Conservation (phyloP, 2,329 filamentous ascomycete species). For the Teratosphaeria zuluensis region DNA sequence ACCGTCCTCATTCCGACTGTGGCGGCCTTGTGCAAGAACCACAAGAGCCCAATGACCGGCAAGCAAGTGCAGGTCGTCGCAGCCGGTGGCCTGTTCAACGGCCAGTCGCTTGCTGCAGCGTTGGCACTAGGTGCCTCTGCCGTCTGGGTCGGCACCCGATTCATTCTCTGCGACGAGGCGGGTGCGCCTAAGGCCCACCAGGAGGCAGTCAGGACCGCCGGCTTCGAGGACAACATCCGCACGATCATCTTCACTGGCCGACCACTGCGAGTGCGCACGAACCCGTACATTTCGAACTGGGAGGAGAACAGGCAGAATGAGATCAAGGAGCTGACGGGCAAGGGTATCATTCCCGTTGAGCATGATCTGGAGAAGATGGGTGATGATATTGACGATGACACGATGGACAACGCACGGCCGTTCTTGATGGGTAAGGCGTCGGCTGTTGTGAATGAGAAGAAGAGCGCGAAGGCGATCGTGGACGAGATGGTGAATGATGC, state of each 20-base stretch:
- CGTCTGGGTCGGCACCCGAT: slow-evolving; percentile 95
- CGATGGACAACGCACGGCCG: slow-evolving; percentile 82
- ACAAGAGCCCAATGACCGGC: slow-evolving; percentile 80
- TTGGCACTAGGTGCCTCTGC: slow-evolving; percentile 86
- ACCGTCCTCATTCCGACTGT: slow-evolving; percentile 87
- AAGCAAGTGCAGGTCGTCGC: slow-evolving; percentile 83
- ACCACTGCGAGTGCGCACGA: slow-evolving; percentile 84
- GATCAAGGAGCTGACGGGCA: slow-evolving; percentile 82
- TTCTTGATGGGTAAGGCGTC: slow-evolving; percentile 96
- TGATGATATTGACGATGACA: slow-evolving; percentile 60
- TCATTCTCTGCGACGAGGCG: slow-evolving; percentile 88
- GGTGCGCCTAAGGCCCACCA: slow-evolving; percentile 61
- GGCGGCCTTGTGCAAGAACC: slow-evolving; percentile 66
- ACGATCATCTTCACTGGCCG: slow-evolving; percentile 98
- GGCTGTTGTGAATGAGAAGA: slow-evolving; percentile 86
- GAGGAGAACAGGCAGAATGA: slow-evolving; percentile 81
- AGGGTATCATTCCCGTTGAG: slow-evolving; percentile 90
- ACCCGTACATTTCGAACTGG: slow-evolving; percentile 92
- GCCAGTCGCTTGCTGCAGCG: slow-evolving; percentile 77
- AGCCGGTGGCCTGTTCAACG: slow-evolving; percentile 89
- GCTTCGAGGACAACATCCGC: slow-evolving; percentile 90
- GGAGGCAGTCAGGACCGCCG: slow-evolving; percentile 63
- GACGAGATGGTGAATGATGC: slow-evolving; percentile 89
- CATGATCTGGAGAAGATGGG: slow-evolving; percentile 79
- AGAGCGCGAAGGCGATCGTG: slow-evolving; percentile 80